Percentiles rank a stretch among this genome's conserved stretches.
Evolutionary conservation across 768 basidiomycete genomes (phyloP).

Genomic region (Serendipita indica): DNA sequence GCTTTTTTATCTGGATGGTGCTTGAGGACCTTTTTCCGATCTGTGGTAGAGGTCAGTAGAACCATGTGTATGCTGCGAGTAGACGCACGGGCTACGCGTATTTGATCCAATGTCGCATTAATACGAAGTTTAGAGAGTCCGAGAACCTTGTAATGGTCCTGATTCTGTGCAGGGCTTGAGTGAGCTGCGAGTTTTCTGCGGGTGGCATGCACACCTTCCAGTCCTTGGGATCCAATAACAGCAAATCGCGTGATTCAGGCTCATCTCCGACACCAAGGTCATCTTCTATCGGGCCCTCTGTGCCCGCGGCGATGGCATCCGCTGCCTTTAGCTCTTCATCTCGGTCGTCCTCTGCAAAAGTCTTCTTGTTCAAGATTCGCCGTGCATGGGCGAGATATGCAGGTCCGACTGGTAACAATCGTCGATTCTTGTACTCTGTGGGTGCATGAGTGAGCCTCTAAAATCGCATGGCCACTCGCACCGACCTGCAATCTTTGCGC

Average conservation of each 20-base stretch:
- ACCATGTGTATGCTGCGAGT: background rate
- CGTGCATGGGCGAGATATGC: conserved; percentile 76
- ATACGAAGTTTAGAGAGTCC: conserved; percentile 84
- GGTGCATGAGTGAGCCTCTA: conserved; percentile 13
- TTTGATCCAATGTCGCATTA: conserved; percentile 77
- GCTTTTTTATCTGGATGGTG: conserved; percentile 98
- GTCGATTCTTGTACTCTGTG: conserved; percentile 30
- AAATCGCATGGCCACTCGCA: conserved; percentile 12
- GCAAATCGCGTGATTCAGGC: conserved; percentile 53
- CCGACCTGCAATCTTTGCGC: conserved; percentile 24
- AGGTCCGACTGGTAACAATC: conserved; percentile 70
- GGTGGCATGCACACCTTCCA: conserved; percentile 70
- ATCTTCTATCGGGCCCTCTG: conserved; percentile 37
- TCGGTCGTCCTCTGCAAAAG: conserved; percentile 73
- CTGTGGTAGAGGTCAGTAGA: conserved; percentile 27
- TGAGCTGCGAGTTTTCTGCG: background rate
- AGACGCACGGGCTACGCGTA: conserved; percentile 84
- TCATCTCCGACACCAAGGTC: conserved; percentile 92
- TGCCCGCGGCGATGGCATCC: conserved; percentile 34
- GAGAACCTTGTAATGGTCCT: conserved; percentile 95
- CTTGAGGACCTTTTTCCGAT: conserved; percentile 97
- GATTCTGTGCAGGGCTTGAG: conserved; percentile 45
- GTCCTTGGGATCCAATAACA: conserved; percentile 83
- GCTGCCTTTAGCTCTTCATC: conserved; percentile 37
- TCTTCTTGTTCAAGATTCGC: conserved; percentile 55